phyloP scores from a whole-genome alignment of 1,284 basidiomycete genomes.

The Singerocomus inundabilis region DNA sequence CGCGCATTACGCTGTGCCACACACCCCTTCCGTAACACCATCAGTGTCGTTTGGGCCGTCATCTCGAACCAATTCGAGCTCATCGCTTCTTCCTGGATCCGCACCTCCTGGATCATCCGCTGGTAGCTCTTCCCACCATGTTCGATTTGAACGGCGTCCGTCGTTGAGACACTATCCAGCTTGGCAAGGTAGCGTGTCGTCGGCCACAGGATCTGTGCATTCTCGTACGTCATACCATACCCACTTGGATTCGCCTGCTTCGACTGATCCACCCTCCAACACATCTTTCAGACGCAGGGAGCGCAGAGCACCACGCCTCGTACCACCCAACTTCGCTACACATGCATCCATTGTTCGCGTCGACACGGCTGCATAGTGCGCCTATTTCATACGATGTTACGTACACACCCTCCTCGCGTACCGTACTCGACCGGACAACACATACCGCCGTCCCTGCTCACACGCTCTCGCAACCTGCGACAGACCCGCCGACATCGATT shows the following conservation, averaged over 20 bases:
- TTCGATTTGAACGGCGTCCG: constrained; percentile 38
- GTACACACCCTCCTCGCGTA: constrained; percentile 55
- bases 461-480: constrained; percentile 61
- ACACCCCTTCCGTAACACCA: constrained; percentile 30
- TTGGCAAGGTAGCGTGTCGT: constrained; percentile 43
- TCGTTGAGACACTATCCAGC: constrained; percentile 41
- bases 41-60: constrained; percentile 37
- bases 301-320: constrained; percentile 22
- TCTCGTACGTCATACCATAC: constrained; percentile 27
- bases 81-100: constrained; percentile 41
- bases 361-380: constrained; percentile 50
- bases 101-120: constrained; percentile 25
- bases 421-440: constrained; percentile 55
- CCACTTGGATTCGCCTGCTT: constrained; percentile 7
- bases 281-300: constrained; percentile 21
- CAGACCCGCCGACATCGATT: constrained; percentile 51
- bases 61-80: constrained; percentile 48
- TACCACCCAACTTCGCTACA: constrained; percentile 42
- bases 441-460: constrained; percentile 53
- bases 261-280: constrained; percentile 10
- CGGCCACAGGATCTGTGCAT: constrained; percentile 30
- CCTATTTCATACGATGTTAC: constrained; percentile 62
- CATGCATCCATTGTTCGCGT: constrained; percentile 63
- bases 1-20: constrained; percentile 31
- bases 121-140: constrained; percentile 31